phyloP scores from a whole-genome alignment of 805 yeast genomes.

The Teunomyces funiuensis region DNA sequence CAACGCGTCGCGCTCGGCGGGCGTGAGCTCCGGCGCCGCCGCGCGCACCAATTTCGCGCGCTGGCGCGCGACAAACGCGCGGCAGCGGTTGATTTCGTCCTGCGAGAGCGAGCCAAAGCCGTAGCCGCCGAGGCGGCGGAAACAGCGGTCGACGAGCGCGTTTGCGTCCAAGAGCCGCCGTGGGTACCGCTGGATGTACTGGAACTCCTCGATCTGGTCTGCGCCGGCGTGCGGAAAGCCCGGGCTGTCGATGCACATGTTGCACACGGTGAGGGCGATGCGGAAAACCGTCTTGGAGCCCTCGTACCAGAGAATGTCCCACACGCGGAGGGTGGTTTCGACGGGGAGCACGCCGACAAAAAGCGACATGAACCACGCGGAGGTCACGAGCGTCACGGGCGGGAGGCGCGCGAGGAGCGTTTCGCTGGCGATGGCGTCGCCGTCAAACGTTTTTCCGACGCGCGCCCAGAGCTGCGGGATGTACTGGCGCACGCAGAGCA shows the following conservation, averaged over 20 bases:
- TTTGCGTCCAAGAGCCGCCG: conserved; percentile 69
- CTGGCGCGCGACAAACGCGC: conserved; percentile 72
- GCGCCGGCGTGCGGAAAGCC: conserved; percentile 37
- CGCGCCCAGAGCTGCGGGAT: conserved; percentile 77
- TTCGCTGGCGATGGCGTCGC: conserved; percentile 39
- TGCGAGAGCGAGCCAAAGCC: conserved; percentile 74
- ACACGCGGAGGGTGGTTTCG: conserved; percentile 81
- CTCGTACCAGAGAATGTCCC: conserved; percentile 95
- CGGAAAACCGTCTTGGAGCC: conserved; percentile 86
- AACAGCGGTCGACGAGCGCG: conserved; percentile 68
- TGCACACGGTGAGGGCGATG: conserved; percentile 75
- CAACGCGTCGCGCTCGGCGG: conserved; percentile 37
- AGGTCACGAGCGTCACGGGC: conserved; percentile 88
- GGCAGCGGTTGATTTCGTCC: conserved; percentile 75
- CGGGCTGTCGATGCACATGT: conserved; percentile 63
- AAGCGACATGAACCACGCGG: conserved; percentile 98
- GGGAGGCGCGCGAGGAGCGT: conserved; percentile 75
- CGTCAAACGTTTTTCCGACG: conserved; percentile 42
- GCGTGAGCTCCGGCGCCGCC: conserved; percentile 37
- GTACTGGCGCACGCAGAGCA: conserved; percentile 82
- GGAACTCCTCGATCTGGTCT: conserved; percentile 61
- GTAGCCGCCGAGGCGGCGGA: conserved; percentile 64
- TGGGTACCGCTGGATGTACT: conserved; percentile 82
- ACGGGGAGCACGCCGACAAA: conserved; percentile 88
- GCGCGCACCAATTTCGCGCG: conserved; percentile 40